A percentile compares a stretch with the other conserved stretches of the same genome.
Evolutionary conservation across 805 yeast genomes (phyloP).

Genomic region (Metschnikowia reukaufii): DNA sequence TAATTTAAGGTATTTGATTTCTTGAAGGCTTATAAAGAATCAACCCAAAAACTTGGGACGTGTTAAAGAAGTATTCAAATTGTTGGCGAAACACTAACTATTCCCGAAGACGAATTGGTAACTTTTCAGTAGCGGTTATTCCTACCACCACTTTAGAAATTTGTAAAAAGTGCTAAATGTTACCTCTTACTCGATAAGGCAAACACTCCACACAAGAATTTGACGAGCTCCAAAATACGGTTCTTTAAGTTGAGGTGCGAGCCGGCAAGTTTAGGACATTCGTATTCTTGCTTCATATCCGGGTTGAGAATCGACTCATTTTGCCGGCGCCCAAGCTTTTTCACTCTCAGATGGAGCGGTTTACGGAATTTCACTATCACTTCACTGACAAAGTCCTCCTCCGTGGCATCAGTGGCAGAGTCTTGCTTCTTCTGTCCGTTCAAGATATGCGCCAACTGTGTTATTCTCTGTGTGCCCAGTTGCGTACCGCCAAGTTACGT

Average conservation of each 20-base stretch:
- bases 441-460: conserved; percentile 62
- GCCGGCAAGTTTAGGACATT: conserved; percentile 78
- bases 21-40: too few species aligned
- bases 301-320: conserved; percentile 70
- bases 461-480: conserved; percentile 56
- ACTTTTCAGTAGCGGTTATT: too few species aligned
- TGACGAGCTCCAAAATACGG: conserved; percentile 80
- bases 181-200: conserved; percentile 63
- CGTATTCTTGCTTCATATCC: conserved; percentile 62
- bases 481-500: conserved; percentile 37
- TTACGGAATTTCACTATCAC: conserved; percentile 57
- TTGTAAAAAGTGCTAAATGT: too few species aligned
- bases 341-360: conserved; percentile 65
- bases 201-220: conserved; percentile 70
- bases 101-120: too few species aligned
- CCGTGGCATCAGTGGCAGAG: conserved; percentile 35
- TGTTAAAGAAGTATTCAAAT: too few species aligned
- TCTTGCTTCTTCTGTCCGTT: conserved; percentile 42
- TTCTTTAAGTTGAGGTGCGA: conserved; percentile 56
- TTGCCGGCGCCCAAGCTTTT: conserved; percentile 65
- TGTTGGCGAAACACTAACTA: too few species aligned
- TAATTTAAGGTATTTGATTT: too few species aligned
- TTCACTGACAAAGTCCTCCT: conserved; percentile 40
- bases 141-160: too few species aligned
- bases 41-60: too few species aligned